These are phyloP conservation scores for Yamadazyma mexicana DNA, from an alignment of 1,139 yeast species.

Conservation along the genomic window DNA sequence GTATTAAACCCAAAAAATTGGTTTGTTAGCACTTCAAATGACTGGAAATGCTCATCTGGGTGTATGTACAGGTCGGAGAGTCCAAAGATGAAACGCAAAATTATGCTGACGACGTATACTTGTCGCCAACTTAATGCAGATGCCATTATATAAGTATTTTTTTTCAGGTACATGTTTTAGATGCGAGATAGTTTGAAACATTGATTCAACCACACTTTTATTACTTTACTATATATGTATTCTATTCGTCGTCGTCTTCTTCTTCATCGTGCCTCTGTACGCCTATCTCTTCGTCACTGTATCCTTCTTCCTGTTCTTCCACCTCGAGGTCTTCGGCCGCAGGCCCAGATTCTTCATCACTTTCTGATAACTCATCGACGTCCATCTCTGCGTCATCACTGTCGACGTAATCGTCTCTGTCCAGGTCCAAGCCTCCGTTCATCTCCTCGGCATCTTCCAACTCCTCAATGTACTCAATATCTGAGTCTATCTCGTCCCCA, in stretches of 20 bases:
- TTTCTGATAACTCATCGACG: constrained; percentile 19
- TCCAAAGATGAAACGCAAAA: constrained; percentile 57
- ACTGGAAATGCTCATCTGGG: constrained; percentile 97
- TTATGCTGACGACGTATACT: constrained; percentile 42
- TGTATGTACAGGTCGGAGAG: constrained; percentile 84
- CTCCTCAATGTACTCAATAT: constrained; percentile 44
- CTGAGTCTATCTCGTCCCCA: constrained; percentile 30
- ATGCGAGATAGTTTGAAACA: not conserved
- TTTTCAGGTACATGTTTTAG: not conserved
- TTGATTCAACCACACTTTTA: not conserved
- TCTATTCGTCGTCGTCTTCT: not conserved
- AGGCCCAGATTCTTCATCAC: constrained; percentile 18
- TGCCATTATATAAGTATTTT: constrained; percentile 3
- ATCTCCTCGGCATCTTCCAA: constrained; percentile 36
- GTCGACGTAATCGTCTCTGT: constrained; percentile 18
- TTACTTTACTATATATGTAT: not conserved
- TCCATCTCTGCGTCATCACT: constrained; percentile 18
- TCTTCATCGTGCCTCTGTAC: constrained; percentile 11
- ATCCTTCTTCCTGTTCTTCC: constrained; percentile 28
- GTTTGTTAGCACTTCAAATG: constrained; percentile 67
- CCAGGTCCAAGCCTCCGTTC: constrained; percentile 19
- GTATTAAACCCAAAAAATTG: constrained; percentile 51
- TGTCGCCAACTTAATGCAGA: constrained; percentile 41
- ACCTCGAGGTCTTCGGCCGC: constrained; percentile 10
- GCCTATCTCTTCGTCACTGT: constrained; percentile 30